Percentiles rank a stretch among this genome's conserved stretches.
These are phyloP conservation scores for Pseudopithomyces chartarum DNA, from an alignment of 2,329 filamentous ascomycete species.

Conservation along the genomic window DNA sequence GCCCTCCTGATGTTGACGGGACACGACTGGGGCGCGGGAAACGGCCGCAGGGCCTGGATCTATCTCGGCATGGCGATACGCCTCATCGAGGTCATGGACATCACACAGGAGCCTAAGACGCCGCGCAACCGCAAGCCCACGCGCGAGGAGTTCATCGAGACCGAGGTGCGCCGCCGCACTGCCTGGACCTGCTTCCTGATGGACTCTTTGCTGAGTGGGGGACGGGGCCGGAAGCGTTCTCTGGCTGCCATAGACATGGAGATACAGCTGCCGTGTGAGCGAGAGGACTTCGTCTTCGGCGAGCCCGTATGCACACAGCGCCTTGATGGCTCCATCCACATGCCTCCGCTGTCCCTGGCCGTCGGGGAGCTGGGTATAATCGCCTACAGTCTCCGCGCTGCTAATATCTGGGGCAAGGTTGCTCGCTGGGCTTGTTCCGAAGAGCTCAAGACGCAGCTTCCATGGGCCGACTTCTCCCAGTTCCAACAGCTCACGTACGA, in stretches of 20 bases:
- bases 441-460: slow-evolving; percentile 42
- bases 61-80: slow-evolving; percentile 50
- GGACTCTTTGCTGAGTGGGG: slow-evolving; percentile 49
- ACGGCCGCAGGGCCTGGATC: slow-evolving; percentile 47
- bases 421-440: slow-evolving; percentile 48
- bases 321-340: slow-evolving; percentile 36
- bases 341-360: slow-evolving; percentile 33
- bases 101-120: slow-evolving; percentile 42
- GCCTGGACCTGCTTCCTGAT: slow-evolving; percentile 51
- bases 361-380: slow-evolving; percentile 46
- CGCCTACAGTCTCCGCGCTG: slow-evolving; percentile 45
- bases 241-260: slow-evolving; percentile 42
- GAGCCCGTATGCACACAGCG: slow-evolving; percentile 43
- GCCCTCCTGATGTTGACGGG: slow-evolving; percentile 50
- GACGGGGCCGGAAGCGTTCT: slow-evolving; percentile 46
- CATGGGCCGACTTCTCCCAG: slow-evolving; percentile 42
- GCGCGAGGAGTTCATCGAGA: slow-evolving; percentile 48
- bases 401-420: slow-evolving; percentile 49
- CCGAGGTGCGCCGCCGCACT: slow-evolving; percentile 46
- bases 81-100: slow-evolving; percentile 48
- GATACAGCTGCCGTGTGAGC: slow-evolving; percentile 48
- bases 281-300: slow-evolving; percentile 46
- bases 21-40: slow-evolving; percentile 54
- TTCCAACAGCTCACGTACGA: slow-evolving; percentile 43
- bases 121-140: slow-evolving; percentile 39